These are phyloP conservation scores for Cryptococcus wingfieldii DNA, from an alignment of 1,284 basidiomycete genomes.

Conservation along the genomic window DNA sequence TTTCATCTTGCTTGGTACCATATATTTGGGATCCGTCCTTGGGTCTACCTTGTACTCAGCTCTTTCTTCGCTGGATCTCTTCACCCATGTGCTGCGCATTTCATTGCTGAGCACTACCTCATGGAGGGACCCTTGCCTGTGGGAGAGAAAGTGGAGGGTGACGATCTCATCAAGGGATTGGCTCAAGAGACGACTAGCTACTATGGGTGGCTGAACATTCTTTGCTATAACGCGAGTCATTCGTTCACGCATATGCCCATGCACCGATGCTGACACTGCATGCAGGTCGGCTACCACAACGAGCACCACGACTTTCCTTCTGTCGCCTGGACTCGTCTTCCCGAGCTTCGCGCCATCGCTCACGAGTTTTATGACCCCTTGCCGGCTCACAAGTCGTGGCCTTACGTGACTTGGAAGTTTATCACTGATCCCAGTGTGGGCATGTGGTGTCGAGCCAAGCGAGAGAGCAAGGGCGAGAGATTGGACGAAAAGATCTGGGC, in stretches of 20 bases:
- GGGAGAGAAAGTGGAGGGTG: constrained; percentile 26
- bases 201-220: constrained; percentile 83
- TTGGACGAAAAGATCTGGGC: constrained; percentile 41
- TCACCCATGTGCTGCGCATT: constrained; percentile 94
- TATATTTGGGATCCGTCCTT: constrained; percentile 60
- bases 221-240: constrained; percentile 84
- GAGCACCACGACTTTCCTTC: constrained; percentile 99
- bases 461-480: constrained; percentile 38
- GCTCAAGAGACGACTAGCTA: constrained; percentile 94
- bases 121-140: constrained; percentile 65
- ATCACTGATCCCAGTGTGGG: constrained; percentile 84
- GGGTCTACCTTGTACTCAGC: constrained; percentile 79
- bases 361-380: constrained; percentile 89
- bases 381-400: constrained; percentile 85
- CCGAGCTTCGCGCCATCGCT: constrained; percentile 72
- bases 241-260: background rate
- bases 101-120: constrained; percentile 94
- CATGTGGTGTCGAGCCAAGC: constrained; percentile 54
- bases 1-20: constrained; percentile 69
- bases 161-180: constrained; percentile 28
- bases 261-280: background rate
- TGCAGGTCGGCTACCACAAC: constrained; percentile 91
- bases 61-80: constrained; percentile 93
- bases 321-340: constrained; percentile 91
- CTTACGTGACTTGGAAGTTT: constrained; percentile 89